Base-by-base conservation (phyloP, 164 flowering plant genomes). In the Magnolia changhungtana region DNA sequence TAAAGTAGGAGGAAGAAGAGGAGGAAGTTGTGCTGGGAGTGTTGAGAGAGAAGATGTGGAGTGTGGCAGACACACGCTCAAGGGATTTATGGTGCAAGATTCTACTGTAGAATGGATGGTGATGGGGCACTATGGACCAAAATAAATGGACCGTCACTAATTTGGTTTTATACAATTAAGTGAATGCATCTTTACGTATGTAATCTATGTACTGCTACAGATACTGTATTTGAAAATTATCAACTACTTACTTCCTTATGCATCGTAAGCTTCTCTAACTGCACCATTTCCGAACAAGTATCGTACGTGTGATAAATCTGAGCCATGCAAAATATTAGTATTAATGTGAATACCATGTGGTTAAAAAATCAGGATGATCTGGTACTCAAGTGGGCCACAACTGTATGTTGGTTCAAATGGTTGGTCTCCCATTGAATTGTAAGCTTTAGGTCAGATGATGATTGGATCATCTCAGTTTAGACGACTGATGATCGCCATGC, bases 1-100 rank as follows among this genome's bases (percentile, higher is more conserved):
- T 2, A 19, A 19, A n/a, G 59, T 73, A 29, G 19, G 18, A 14
- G 63, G 20, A 27, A 27, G 20, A 16, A 13, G 45, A 14, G 69
- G 2, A 16, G 23, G 45, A 14, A 59, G 2, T 61, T 7, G 10
- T 8, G 16, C 18, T 18, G 55, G 20, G 29, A 6, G 27, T 10
- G 16, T 8, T 7, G 19, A 59, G 16, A 37, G 16, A 73, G 67
- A 11, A 65, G 71, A 68, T 29, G 21, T 1, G 71, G 61, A 50
- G 71, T 50, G 76, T 74, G 76, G 70, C 50, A 50, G 69, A 50
- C 76, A 74, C 76, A 50, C 76, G 76, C 3, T 14, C 27, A 14
- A 23, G 71, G 61, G 49, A 74, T 50, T 74, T 74, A 74, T 74
- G 51, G 63, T 20, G 61, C 19, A n/a, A 5, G 23, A 50, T 7